Evolutionary conservation across 164 flowering plant species (phyloP).

Genomic region (Cinnamomum chago): DNA sequence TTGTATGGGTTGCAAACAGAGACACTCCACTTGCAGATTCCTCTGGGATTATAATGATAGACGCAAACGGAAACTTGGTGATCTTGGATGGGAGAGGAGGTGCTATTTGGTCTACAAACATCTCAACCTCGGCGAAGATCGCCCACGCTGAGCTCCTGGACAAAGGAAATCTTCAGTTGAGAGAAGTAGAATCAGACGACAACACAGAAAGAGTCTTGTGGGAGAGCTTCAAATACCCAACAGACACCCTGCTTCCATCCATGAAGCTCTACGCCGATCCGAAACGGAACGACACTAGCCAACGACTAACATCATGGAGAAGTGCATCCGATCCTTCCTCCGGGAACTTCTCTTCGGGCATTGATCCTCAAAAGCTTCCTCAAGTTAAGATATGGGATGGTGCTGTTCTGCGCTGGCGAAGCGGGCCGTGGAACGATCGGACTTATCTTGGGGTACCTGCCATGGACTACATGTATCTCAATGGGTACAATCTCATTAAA

Average conservation of each 20-base stretch:
- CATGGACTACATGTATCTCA: slow-evolving; percentile 10
- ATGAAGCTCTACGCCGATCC: slow-evolving; percentile 25
- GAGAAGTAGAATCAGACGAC: not conserved
- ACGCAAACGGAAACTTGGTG: slow-evolving; percentile 24
- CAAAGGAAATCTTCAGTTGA: slow-evolving; percentile 41
- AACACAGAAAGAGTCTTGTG: not conserved
- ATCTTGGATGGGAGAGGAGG: not conserved
- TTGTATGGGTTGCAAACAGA: slow-evolving; percentile 66
- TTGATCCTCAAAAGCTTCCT: not conserved
- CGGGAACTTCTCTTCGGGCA: not conserved
- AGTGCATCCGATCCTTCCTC: slow-evolving; percentile 8
- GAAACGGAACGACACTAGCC: not conserved
- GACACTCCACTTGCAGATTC: slow-evolving; percentile 36
- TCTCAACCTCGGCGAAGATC: not conserved
- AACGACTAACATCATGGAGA: slow-evolving; percentile 10
- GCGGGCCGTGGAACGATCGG: slow-evolving; percentile 1
- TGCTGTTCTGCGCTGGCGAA: not conserved
- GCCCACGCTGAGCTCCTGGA: slow-evolving; percentile 32
- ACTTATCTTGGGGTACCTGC: slow-evolving; percentile 9
- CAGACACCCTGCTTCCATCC: slow-evolving; percentile 24
- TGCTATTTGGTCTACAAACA: not conserved
- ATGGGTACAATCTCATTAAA: slow-evolving; percentile 6
- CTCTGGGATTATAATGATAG: slow-evolving; percentile 25
- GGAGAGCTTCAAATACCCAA: slow-evolving; percentile 11
- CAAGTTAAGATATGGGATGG: not conserved